Evolutionary conservation across 2,329 filamentous ascomycete genomes (phyloP).

Genomic region (Sporothrix sp.): DNA sequence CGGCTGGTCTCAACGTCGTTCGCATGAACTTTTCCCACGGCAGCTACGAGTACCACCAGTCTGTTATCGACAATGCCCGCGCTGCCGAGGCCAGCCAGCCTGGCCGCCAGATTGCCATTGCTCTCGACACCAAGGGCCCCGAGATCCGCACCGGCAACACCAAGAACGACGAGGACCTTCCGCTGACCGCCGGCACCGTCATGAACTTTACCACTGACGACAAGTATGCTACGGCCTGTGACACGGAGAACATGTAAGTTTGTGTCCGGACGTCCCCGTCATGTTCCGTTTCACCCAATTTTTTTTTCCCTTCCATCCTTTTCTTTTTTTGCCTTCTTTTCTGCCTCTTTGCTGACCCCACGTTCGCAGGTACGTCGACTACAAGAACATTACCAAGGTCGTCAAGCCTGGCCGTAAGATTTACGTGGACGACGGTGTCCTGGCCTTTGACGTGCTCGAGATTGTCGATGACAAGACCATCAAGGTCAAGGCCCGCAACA

Average conservation of each 20-base stretch:
- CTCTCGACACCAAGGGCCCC: constrained; percentile 64
- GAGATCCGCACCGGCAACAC: constrained; percentile 56
- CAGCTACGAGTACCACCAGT: constrained; percentile 85
- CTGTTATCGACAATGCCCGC: constrained; percentile 92
- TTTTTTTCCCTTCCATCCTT: neutral
- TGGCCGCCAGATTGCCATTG: constrained; percentile 89
- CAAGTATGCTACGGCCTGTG: constrained; percentile 71
- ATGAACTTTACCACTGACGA: constrained; percentile 97
- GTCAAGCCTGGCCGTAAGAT: constrained; percentile 85
- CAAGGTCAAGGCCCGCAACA: constrained; percentile 82
- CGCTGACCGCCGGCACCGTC: constrained; percentile 72
- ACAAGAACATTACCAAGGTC: constrained; percentile 99
- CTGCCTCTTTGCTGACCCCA: neutral
- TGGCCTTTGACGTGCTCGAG: constrained; percentile 88
- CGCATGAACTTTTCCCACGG: constrained; percentile 99
- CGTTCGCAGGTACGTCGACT: constrained; percentile 73
- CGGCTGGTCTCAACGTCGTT: constrained; percentile 89
- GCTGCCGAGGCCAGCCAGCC: constrained; percentile 67
- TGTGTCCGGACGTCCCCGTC: no score
- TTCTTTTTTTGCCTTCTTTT: neutral
- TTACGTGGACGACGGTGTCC: constrained; percentile 95
- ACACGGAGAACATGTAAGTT: constrained; percentile 85
- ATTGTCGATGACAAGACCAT: constrained; percentile 84
- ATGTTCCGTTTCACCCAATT: neutral
- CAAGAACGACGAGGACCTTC: constrained; percentile 69